A percentile compares a stretch with the other conserved stretches of the same genome.
Evolutionary conservation across 257 asterid species (phyloP).

Genomic region (Plantago major): DNA sequence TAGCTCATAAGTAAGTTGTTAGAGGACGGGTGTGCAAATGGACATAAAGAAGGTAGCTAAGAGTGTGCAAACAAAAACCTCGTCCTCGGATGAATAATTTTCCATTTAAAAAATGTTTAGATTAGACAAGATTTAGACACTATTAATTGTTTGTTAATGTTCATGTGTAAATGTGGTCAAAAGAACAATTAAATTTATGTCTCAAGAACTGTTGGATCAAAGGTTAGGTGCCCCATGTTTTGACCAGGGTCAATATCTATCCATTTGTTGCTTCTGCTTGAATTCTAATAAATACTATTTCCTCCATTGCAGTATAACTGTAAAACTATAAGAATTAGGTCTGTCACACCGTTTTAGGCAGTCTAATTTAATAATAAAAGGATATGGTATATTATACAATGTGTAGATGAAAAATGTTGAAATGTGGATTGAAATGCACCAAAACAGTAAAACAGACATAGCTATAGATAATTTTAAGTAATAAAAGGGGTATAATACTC

Average conservation of each 20-base stretch:
- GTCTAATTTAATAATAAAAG: no score
- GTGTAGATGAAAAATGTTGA: no score
- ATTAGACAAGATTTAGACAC: slow-evolving; percentile 17
- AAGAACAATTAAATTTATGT: slow-evolving; percentile 23
- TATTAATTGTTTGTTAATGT: slow-evolving; percentile 13
- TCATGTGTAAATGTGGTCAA: slow-evolving; percentile 17
- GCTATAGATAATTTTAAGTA: no score
- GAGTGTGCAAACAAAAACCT: slow-evolving; percentile 38
- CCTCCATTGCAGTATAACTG: no score
- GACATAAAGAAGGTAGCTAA: slow-evolving; percentile 5
- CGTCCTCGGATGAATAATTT: slow-evolving; percentile 32
- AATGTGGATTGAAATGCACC: no score
- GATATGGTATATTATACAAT: no score
- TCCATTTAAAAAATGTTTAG: slow-evolving; percentile 25
- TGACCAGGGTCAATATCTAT: slow-evolving; percentile 30
- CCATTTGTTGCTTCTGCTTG: slow-evolving; percentile 9
- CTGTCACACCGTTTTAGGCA: no score
- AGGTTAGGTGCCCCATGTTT: slow-evolving; percentile 23
- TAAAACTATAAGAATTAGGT: no score
- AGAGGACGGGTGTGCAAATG: neutral
- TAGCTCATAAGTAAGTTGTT: neutral
- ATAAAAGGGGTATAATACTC: no score
- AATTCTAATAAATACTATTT: slow-evolving; percentile 4
- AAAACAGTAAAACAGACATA: no score
- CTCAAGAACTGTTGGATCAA: slow-evolving; percentile 27